Evolutionary conservation across 371 early-diverging fungal species (phyloP).

Genomic region (Gilbertella persicaria): DNA sequence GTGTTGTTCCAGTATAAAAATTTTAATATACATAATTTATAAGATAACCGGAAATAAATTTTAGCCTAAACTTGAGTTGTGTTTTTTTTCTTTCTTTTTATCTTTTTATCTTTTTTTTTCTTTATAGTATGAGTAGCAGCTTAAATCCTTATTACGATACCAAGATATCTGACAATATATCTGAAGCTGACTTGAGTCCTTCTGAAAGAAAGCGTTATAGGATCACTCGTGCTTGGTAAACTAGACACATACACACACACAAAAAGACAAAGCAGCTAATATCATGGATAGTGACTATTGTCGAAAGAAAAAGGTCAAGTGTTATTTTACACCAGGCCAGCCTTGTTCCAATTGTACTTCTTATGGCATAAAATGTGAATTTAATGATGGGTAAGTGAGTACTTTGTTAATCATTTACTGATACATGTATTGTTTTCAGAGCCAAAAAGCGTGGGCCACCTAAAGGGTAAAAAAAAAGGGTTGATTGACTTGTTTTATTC

Average conservation of each 20-base stretch:
- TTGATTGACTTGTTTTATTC: neutral
- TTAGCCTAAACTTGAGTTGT: neutral
- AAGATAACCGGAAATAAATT: neutral
- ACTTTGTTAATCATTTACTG: neutral
- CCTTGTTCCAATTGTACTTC: slow-evolving; percentile 33
- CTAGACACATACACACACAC: neutral
- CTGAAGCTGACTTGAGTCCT: slow-evolving; percentile 15
- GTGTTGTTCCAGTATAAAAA: neutral
- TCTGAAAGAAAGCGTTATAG: slow-evolving; percentile 32
- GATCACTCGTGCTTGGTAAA: slow-evolving; percentile 50
- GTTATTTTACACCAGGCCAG: slow-evolving; percentile 26
- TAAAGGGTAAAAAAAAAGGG: slow-evolving; percentile 43
- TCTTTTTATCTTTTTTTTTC: neutral
- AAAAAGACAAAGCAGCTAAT: too few species aligned
- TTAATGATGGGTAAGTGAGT: slow-evolving; percentile 31
- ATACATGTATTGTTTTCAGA: too few species aligned
- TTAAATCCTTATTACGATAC: slow-evolving; percentile 9
- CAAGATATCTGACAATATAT: slow-evolving; percentile 6
- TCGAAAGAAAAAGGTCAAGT: slow-evolving; percentile 37
- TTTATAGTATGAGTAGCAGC: neutral
- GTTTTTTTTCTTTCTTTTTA: neutral
- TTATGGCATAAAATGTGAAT: slow-evolving; percentile 22
- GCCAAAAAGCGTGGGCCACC: slow-evolving; percentile 61
- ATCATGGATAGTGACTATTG: slow-evolving; percentile 37
- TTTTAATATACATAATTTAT: too few species aligned